Evolutionary conservation across 192 early-diverging fungal genomes (phyloP), one percentile per base, ranked within the genome.

Genomic region (Podila clonocystis): DNA sequence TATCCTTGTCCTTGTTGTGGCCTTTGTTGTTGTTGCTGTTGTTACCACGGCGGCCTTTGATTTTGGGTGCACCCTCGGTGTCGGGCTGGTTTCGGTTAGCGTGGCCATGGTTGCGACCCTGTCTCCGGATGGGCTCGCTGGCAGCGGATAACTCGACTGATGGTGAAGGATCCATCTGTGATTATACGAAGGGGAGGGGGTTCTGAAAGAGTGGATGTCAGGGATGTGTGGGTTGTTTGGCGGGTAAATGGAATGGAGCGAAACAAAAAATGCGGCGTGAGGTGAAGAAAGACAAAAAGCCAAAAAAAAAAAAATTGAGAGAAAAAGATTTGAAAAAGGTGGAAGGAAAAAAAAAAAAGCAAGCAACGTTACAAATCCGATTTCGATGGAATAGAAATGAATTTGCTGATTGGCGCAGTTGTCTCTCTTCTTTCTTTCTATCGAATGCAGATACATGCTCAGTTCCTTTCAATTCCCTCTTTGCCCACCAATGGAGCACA

Each of bases 121-220:
- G 50, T 20, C 41, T 64, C 13, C n/a, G 50, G 9, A 7, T n/a
- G 31, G 19, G 7, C 67, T 61, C 62, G n/a, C 19, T 64, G 12
- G 71, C 15, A 45, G 63, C 3, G 11, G 72, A 50, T 26, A 68
- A 61, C 26, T 67, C 29, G n/a, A 61, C n/a, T 26, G 36, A 29
- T 36, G 70, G 9, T 29, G 63, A 33, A 41, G 74, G 48, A 70
- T 69, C 67, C 67, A 75, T 65, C 63, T 33, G 50, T 34, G n/a
- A 33, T 52, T 30, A 48, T 74, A 34, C 41, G 34, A n/a, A n/a
- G 31, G 28, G 1, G 36, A 49, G 41, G 29, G 7, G 31, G 31
- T 2, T 33, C 7, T 3, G 5, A 6, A 6, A 33, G 33, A 33
- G 1, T 33, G 33, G 33, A 33, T 33, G 12, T 50, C 1, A 20